phyloP scores from a whole-genome alignment of 495 filamentous ascomycete genomes.

The Neurospora terricola region DNA sequence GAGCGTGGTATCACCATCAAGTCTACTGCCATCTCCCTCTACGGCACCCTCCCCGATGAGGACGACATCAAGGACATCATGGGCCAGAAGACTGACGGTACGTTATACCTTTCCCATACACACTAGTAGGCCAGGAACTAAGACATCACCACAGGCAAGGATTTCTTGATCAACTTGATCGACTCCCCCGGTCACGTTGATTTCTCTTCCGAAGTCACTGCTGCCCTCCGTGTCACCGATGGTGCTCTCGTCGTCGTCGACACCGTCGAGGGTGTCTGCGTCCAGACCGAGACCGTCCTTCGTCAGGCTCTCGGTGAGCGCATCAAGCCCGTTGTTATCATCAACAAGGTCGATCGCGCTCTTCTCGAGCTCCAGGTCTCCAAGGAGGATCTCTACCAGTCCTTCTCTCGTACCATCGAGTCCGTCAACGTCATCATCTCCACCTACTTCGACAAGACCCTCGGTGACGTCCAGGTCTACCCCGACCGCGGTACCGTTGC shows the following conservation, averaged over 20 bases:
- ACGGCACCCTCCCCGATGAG: slow-evolving; percentile 67
- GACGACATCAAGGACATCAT: slow-evolving; percentile 92
- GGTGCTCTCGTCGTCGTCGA: slow-evolving; percentile 99
- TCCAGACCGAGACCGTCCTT: slow-evolving; percentile 99
- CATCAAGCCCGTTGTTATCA: slow-evolving; percentile 98
- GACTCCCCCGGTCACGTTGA: slow-evolving; percentile 99
- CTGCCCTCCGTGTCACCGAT: slow-evolving; percentile 98
- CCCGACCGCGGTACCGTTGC: slow-evolving; percentile 92
- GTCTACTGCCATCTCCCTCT: slow-evolving; percentile 98
- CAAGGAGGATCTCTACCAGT: slow-evolving; percentile 99
- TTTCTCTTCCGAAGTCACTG: slow-evolving; percentile 99
- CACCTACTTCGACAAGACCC: slow-evolving; percentile 93
- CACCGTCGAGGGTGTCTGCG: slow-evolving; percentile 98
- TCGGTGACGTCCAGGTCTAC: slow-evolving; percentile 98
- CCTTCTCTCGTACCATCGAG: slow-evolving; percentile 98
- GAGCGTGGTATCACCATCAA: slow-evolving; percentile 99
- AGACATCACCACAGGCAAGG: slow-evolving; percentile 39
- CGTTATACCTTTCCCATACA: background rate
- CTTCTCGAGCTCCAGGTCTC: slow-evolving; percentile 94
- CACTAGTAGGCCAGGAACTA: background rate
- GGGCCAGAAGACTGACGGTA: slow-evolving; percentile 67
- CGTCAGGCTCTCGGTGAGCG: slow-evolving; percentile 99
- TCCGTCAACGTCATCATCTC: slow-evolving; percentile 99
- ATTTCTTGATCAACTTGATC: slow-evolving; percentile 99
- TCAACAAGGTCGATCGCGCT: slow-evolving; percentile 99